Conservation (phyloP, 129 eudicot species). For the Logfia minima region DNA sequence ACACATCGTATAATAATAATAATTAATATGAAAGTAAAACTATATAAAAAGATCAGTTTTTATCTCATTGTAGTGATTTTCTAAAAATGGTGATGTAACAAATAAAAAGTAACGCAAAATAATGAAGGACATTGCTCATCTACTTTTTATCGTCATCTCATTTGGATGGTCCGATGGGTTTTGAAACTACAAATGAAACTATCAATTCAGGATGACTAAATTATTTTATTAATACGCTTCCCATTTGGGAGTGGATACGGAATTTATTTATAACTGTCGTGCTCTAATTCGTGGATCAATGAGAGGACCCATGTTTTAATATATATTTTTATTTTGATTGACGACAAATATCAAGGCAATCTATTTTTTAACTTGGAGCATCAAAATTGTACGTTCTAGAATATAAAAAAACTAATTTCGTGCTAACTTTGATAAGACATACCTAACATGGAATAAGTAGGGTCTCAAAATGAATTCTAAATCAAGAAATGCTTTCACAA, state of each 20-base stretch:
- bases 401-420: constrained; percentile 7
- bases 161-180: constrained; percentile 4
- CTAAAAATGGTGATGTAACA: neutral
- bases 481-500: neutral
- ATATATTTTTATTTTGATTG: neutral
- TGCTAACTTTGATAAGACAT: constrained; percentile 34
- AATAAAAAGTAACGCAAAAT: neutral
- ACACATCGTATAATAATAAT: no score
- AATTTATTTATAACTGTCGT: constrained; percentile 4
- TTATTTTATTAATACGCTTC: neutral
- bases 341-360: constrained; percentile 8
- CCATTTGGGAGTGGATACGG: constrained; percentile 2
- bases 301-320: constrained; percentile 15
- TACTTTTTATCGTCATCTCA: neutral
- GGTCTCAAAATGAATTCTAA: constrained; percentile 9
- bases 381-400: neutral
- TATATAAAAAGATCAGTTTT: neutral
- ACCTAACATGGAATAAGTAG: constrained; percentile 39
- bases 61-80: neutral
- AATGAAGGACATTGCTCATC: neutral
- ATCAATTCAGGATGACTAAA: neutral
- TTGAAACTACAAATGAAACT: neutral
- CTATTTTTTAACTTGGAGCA: constrained; percentile 8
- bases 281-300: constrained; percentile 14
- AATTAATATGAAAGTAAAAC: no score